phyloP scores from a whole-genome alignment of 2,329 filamentous ascomycete genomes.

The Fusarium hostae region DNA sequence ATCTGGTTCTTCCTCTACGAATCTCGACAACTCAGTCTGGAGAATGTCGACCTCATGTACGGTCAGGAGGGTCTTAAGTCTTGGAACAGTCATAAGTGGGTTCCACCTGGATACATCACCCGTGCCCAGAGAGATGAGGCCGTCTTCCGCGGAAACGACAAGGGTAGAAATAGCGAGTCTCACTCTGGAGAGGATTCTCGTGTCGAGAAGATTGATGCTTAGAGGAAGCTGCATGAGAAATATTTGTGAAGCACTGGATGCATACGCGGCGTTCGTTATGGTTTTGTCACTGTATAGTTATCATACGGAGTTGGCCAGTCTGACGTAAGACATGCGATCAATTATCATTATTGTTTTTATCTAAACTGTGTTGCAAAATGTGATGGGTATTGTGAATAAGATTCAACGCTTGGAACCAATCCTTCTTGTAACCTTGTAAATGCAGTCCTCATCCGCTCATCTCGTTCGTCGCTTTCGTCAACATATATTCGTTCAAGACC shows the following conservation, averaged over 20 bases:
- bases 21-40: slow-evolving; percentile 71
- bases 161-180: slow-evolving; percentile 39
- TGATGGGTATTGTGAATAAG: neutral
- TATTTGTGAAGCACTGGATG: slow-evolving; percentile 9
- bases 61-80: slow-evolving; percentile 67
- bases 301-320: neutral
- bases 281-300: slow-evolving; percentile 25
- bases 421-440: neutral
- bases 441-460: neutral
- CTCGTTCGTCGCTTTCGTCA: neutral
- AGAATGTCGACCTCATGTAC: slow-evolving; percentile 79
- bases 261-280: slow-evolving; percentile 28
- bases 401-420: neutral
- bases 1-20: slow-evolving; percentile 79
- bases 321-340: slow-evolving; percentile 2
- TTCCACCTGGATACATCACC: slow-evolving; percentile 57
- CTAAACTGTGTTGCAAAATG: neutral
- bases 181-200: slow-evolving; percentile 34
- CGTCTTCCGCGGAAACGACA: slow-evolving; percentile 41
- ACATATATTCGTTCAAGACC: neutral
- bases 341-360: slow-evolving; percentile 15
- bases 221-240: neutral
- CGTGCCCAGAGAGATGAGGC: slow-evolving; percentile 51
- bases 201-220: slow-evolving; percentile 33
- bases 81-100: slow-evolving; percentile 68